These are phyloP conservation scores for Termitomyces sp. DNA, from an alignment of 768 basidiomycete species.

Conservation along the genomic window DNA sequence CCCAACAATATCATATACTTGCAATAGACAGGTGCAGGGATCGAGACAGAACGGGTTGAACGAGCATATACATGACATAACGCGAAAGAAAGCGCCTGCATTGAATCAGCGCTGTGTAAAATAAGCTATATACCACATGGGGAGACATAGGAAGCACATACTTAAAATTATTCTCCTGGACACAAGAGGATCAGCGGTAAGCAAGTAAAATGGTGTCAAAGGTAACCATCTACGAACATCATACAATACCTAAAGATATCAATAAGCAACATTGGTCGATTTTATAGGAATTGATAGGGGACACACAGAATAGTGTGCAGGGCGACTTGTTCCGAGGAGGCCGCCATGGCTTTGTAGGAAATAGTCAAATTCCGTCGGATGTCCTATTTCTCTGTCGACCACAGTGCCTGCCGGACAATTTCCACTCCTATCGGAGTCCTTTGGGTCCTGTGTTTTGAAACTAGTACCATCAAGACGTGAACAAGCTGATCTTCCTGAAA, in stretches of 20 bases:
- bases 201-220: background rate
- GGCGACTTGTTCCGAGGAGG: constrained; percentile 65
- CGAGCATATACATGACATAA: constrained; percentile 80
- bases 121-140: background rate
- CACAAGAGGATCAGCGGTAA: background rate
- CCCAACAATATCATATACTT: constrained; percentile 16
- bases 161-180: constrained; percentile 56
- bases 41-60: constrained; percentile 79
- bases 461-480: constrained; percentile 12
- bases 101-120: constrained; percentile 46
- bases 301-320: constrained; percentile 42
- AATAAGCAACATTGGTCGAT: background rate
- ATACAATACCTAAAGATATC: constrained; percentile 27
- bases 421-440: constrained; percentile 57
- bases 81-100: constrained; percentile 67
- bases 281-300: constrained; percentile 1
- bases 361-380: constrained; percentile 73
- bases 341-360: constrained; percentile 77
- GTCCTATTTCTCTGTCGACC: constrained; percentile 62
- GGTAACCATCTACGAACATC: constrained; percentile 27
- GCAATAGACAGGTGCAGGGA: constrained; percentile 86
- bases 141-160: constrained; percentile 21
- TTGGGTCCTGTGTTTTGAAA: constrained; percentile 22
- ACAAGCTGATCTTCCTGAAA: background rate
- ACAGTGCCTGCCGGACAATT: constrained; percentile 79